These are phyloP conservation scores for Tolypocladium cylindrosporum DNA, from an alignment of 2,329 filamentous ascomycete species.

Conservation along the genomic window DNA sequence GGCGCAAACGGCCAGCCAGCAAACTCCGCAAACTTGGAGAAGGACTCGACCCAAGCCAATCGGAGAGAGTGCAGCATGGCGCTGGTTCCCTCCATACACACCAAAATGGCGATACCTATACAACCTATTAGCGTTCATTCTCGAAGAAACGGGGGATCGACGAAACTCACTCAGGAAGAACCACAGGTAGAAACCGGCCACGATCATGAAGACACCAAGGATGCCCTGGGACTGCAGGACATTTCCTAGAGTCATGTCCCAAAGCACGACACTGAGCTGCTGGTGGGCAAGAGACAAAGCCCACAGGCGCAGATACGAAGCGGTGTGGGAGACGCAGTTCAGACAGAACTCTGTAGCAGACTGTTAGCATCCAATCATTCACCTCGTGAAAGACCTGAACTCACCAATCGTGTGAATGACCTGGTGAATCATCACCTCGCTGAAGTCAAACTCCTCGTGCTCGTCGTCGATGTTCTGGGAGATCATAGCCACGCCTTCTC, in stretches of 20 bases:
- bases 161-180: constrained; percentile 58
- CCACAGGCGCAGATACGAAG: constrained; percentile 97
- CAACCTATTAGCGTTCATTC: constrained; percentile 12
- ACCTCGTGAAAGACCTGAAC: constrained; percentile 19
- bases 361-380: constrained; percentile 16
- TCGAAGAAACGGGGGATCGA: not conserved
- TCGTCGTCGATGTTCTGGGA: constrained; percentile 77
- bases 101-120: constrained; percentile 51
- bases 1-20: constrained; percentile 79
- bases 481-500: constrained; percentile 79
- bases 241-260: constrained; percentile 85
- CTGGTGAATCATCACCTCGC: constrained; percentile 97
- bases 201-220: constrained; percentile 67
- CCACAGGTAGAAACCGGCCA: constrained; percentile 79
- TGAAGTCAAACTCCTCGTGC: constrained; percentile 95
- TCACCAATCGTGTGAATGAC: constrained; percentile 96
- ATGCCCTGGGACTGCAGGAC: constrained; percentile 59
- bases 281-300: constrained; percentile 94
- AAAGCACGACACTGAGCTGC: constrained; percentile 90
- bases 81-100: constrained; percentile 92
- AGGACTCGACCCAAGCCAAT: constrained; percentile 94
- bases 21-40: constrained; percentile 95
- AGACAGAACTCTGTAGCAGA: constrained; percentile 74
- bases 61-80: constrained; percentile 90
- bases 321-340: constrained; percentile 97